A percentile compares a stretch with the other conserved stretches of the same genome.
Conservation (phyloP, 2,329 filamentous ascomycete genomes). For the Venturia nashicola region DNA sequence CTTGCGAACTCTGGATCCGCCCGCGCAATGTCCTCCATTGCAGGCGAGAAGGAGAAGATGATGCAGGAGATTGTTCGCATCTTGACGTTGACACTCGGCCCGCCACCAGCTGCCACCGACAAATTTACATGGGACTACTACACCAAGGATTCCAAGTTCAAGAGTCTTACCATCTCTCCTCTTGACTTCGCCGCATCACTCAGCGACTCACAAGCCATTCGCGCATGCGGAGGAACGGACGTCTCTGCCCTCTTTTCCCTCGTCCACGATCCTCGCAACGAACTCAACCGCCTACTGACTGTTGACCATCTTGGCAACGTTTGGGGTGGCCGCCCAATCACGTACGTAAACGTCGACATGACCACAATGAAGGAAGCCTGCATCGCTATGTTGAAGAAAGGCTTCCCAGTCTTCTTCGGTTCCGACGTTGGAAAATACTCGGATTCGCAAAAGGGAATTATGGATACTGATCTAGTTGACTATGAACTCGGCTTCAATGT, state of each 20-base stretch:
- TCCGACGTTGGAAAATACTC: slow-evolving; percentile 78
- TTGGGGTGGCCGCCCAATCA: slow-evolving; percentile 60
- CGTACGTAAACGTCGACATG: slow-evolving; percentile 76
- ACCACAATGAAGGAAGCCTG: slow-evolving; percentile 57
- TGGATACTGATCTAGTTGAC: slow-evolving; percentile 67
- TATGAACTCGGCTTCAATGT: slow-evolving; percentile 79
- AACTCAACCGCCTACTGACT: slow-evolving; percentile 58
- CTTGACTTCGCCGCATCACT: slow-evolving; percentile 60
- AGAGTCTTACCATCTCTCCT: slow-evolving; percentile 53
- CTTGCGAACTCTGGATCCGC: slow-evolving; percentile 29
- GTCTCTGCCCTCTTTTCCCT: slow-evolving; percentile 65
- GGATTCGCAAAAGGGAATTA: slow-evolving; percentile 55
- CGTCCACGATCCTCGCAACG: slow-evolving; percentile 74
- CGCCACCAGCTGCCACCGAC: slow-evolving; percentile 56
- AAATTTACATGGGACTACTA: slow-evolving; percentile 73
- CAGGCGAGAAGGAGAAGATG: slow-evolving; percentile 56
- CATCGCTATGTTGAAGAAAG: slow-evolving; percentile 65
- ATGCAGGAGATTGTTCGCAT: slow-evolving; percentile 69
- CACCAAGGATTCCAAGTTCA: slow-evolving; percentile 54
- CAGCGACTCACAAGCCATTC: slow-evolving; percentile 43
- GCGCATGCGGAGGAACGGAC: slow-evolving; percentile 44
- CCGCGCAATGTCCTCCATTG: slow-evolving; percentile 22
- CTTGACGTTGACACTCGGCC: slow-evolving; percentile 70
- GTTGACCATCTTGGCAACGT: slow-evolving; percentile 74
- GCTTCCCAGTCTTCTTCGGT: slow-evolving; percentile 78